Evolutionary conservation across 2,329 filamentous ascomycete genomes (phyloP), one percentile per base, ranked within the genome.

Genomic region (Ophiostoma himal-ulmi): DNA sequence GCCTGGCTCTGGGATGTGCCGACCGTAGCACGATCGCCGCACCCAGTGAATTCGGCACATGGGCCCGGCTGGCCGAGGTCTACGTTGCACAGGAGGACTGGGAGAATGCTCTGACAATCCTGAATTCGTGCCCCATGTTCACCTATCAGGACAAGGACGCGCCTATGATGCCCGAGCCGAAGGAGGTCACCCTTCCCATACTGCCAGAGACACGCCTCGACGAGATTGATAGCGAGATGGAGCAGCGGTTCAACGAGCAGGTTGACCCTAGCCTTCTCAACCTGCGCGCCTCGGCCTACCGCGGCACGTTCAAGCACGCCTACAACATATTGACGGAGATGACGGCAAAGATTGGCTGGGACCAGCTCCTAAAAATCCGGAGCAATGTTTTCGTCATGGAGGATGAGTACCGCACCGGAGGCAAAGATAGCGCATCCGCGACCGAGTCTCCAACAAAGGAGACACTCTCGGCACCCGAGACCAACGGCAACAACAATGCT

Each of bases 361-460:
- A 99, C 76, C 93, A 97, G 77, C 84, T 99, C 30, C 83, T 99
- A 68, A 96, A 93, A 80, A 97, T 96, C 76, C 88, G 95, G 75
- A 98, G 94, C 81, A 94, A 94, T 73, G 95, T 99, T 1, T 99
- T 99, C 76, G 95, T 99, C 67, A 99, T 99, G 95, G 95, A 99
- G 79, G 95, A 99, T 77, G 95, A 99, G 79, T 99, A 99, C 78
- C 89, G 95, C 67, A 91, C 90, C 70, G 95, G 98, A 81, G 92
- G 91, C 79, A 89, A 91, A 70, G 88, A 89, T 13, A 48, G 3
- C n/a, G 37, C n/a, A n/a, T 48, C 65, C 5, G 36, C 13, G 5
- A 57, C 41, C 54, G 60, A 72, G 79, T 83, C 34, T 81, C 82
- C 22, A 80, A 82, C 67, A 78, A 81, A 20, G 77, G 81, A 80